Evolutionary conservation across 306 rosid genomes (phyloP).

Genomic region (Biancaea sappan): DNA sequence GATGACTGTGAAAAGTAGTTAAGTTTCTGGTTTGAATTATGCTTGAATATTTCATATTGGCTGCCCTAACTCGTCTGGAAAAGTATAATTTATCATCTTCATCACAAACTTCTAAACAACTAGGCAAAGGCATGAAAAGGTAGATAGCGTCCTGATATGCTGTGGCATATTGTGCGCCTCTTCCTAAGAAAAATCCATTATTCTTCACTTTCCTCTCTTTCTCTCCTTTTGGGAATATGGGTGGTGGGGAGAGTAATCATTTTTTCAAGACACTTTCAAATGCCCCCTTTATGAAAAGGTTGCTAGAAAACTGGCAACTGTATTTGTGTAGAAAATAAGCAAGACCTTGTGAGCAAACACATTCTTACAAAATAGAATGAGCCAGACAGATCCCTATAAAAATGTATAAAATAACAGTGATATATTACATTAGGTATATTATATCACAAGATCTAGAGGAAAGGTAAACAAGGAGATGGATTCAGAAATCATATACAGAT

Average conservation of each 20-base stretch:
- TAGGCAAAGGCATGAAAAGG: conserved; percentile 23
- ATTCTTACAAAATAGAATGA: conserved; percentile 39
- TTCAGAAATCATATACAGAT: conserved; percentile 46
- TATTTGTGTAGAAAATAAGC: background rate
- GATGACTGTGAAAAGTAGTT: conserved; percentile 9
- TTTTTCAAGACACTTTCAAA: conserved; percentile 27
- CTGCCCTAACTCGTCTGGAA: background rate
- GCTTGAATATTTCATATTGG: background rate
- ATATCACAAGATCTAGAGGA: conserved; percentile 30
- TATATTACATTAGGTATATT: conserved; percentile 31
- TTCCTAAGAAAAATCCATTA: conserved; percentile 22
- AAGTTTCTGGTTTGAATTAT: conserved; percentile 28
- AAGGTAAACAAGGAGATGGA: conserved; percentile 30
- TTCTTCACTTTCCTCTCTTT: background rate
- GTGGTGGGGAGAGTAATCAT: conserved; percentile 30
- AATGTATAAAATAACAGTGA: conserved; percentile 36
- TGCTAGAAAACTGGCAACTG: conserved; percentile 31
- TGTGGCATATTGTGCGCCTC: background rate
- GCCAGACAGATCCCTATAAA: conserved; percentile 22
- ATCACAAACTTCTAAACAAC: conserved; percentile 21
- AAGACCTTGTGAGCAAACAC: conserved; percentile 35
- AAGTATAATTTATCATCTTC: background rate
- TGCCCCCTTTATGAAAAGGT: conserved; percentile 22
- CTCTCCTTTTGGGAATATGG: conserved; percentile 5
- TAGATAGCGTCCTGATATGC: conserved; percentile 16